Evolutionary conservation across 257 asterid species (phyloP), one percentile per base, ranked within the genome.

Genomic region (Jasminum sambac): DNA sequence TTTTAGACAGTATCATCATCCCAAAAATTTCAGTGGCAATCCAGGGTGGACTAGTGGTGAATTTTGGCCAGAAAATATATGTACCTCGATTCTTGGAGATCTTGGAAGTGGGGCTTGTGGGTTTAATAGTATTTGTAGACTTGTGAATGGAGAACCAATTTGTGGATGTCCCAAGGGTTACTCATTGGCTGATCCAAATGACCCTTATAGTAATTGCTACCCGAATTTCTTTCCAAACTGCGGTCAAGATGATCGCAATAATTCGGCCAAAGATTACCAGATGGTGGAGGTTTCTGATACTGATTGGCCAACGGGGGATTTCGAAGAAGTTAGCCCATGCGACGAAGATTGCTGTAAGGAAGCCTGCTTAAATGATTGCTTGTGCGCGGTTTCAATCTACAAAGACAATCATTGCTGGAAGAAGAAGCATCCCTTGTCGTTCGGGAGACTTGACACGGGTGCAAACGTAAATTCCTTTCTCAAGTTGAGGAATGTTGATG

Each of bases 61-160:
- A 58, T 62, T 73, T 25, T 40, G 63, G 79, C 88, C 92, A 0
- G 71, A 77, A 0, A 76, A 90, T 23, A 83, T 86, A 39, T 90
- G 95, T 23, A 0, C 3, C 3, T 5, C 1, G 21, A 61, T 83
- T 6, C 0, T 0, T 1, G 86, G 74, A 40, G 2, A 8, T 0
- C 4, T 0, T 3, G 92, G 88, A 16, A 84, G 89, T 37, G 92
- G 95, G 36, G 89, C 83, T 34, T 90, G 95, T 46, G 96, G 95
- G 9, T 90, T 70, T 57, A 88, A 88, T 64, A 84, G 37, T 48
- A 68, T 88, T 8, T 88, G 95, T 65, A 48, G 43, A 0, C 38
- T 88, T 11, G 55, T 41, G 52, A 66, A 57, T 37, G 30, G 23
- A 30, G 70, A 71, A 38, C 92, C 95, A 10, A 41, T 39, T 21